These are phyloP conservation scores for Paramecium primaurelia DNA, from an alignment of 73 alveolate species.

Conservation along the genomic window DNA sequence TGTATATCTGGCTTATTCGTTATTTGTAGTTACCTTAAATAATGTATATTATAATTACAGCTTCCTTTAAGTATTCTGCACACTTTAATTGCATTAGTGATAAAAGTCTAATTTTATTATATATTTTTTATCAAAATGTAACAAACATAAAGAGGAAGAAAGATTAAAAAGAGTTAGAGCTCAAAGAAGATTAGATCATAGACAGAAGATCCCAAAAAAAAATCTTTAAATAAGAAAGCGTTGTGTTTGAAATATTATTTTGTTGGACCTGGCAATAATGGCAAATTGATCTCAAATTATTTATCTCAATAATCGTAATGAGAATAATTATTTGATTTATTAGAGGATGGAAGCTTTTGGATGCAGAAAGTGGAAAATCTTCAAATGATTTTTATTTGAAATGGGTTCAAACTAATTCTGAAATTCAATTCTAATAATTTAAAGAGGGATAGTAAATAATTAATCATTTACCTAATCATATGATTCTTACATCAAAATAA, in stretches of 20 bases:
- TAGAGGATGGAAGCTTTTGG: slow-evolving; percentile 62
- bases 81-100: neutral
- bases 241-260: neutral
- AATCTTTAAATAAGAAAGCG: neutral
- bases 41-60: neutral
- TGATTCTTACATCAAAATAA: slow-evolving; percentile 48
- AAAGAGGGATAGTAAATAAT: slow-evolving; percentile 54
- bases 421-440: slow-evolving; percentile 47
- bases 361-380: slow-evolving; percentile 44
- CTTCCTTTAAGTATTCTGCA: neutral
- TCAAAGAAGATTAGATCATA: neutral
- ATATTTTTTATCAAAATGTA: neutral
- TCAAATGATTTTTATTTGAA: slow-evolving; percentile 55
- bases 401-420: slow-evolving; percentile 61
- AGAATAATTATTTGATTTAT: neutral
- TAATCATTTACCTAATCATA: slow-evolving; percentile 51
- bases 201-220: slow-evolving; percentile 41
- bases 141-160: slow-evolving; percentile 21
- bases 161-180: slow-evolving; percentile 1
- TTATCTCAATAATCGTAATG: slow-evolving; percentile 22
- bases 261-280: slow-evolving; percentile 45
- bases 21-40: neutral
- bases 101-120: neutral
- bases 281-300: slow-evolving; percentile 4
- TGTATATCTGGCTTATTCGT: neutral